Evolutionary conservation across 257 asterid genomes (phyloP), one percentile per base, ranked within the genome.

Genomic region (Salvia miltiorrhiza): DNA sequence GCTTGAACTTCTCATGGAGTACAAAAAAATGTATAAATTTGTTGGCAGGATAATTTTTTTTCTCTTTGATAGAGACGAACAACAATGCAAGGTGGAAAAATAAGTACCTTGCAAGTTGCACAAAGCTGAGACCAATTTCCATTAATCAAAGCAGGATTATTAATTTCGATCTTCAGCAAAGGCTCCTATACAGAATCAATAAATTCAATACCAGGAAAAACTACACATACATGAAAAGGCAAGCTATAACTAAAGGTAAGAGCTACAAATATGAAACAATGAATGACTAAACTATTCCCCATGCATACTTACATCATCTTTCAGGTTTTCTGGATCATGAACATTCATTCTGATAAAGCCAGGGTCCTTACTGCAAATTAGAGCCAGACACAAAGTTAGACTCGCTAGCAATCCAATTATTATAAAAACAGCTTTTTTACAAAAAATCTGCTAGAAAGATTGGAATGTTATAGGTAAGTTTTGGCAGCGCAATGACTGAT

Each of bases 101-200:
- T 24, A 76, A 35, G 67, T 73, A 94, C 99, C 98, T 91, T 94
- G 96, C 99, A 94, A 26, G 99, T 91, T 71, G 98, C 84, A 73
- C 99, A 94, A 76, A 94, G 98, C 82, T 91, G 99, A 78, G 96
- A 82, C 99, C 99, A 94, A 70, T 94, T 91, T 66, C 97, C 99
- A 74, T 95, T 88, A 19, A 89, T 76, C 86, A 94, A 82, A 73
- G 97, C 96, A 73, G 99, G 98, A 76, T 91, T 85, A 75, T 87
- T 86, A 37, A 84, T 80, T 74, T 89, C 97, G 70, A 85, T 61
- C 81, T 87, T 94, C 76, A 94, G 76, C 82, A 94, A 79, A 62
- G 99, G 99, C 83, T 89, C 98, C 98, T 94, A 72, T 60, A 49
- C 41, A 45, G 62, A 59, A 77, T 63, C 52, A 73, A 66, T 48